Conservation (phyloP, 1,284 basidiomycete species). For the Amylostereum areolatum region DNA sequence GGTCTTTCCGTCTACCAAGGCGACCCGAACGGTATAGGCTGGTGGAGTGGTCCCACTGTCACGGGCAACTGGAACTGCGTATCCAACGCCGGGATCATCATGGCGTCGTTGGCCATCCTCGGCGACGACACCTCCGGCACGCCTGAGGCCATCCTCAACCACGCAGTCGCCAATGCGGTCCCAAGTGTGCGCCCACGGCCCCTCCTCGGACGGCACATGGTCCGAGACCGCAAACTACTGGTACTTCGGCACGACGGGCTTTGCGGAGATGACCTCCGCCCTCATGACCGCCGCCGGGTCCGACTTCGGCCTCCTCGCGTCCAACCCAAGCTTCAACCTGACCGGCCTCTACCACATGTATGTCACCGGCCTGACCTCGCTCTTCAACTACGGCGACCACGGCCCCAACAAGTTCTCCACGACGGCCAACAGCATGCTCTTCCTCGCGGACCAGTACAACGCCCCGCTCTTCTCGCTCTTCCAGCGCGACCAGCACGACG, state of each 20-base stretch:
- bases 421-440: constrained; percentile 71
- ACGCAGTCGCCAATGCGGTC: constrained; percentile 72
- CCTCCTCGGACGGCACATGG: constrained; percentile 85
- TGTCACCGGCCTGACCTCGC: constrained; percentile 74
- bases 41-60: constrained; percentile 50
- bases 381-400: constrained; percentile 91
- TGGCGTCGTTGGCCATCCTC: constrained; percentile 88
- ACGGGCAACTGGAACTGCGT: constrained; percentile 98
- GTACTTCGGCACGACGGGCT: constrained; percentile 92
- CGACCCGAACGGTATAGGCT: constrained; percentile 38
- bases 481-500: constrained; percentile 90
- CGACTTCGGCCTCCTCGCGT: constrained; percentile 66
- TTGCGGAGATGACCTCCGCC: constrained; percentile 84
- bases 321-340: constrained; percentile 66
- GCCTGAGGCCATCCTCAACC: constrained; percentile 61
- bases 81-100: constrained; percentile 86
- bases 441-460: constrained; percentile 66
- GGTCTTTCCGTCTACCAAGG: constrained; percentile 51
- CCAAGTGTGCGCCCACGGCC: constrained; percentile 70
- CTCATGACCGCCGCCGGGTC: constrained; percentile 85
- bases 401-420: constrained; percentile 94
- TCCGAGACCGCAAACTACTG: constrained; percentile 94
- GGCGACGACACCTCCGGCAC: constrained; percentile 77
- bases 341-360: constrained; percentile 93
- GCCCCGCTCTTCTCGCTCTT: constrained; percentile 76